A percentile compares a stretch with the other conserved stretches of the same genome.
Evolutionary conservation across 306 rosid species (phyloP).

Genomic region (Trifolium subterraneum): DNA sequence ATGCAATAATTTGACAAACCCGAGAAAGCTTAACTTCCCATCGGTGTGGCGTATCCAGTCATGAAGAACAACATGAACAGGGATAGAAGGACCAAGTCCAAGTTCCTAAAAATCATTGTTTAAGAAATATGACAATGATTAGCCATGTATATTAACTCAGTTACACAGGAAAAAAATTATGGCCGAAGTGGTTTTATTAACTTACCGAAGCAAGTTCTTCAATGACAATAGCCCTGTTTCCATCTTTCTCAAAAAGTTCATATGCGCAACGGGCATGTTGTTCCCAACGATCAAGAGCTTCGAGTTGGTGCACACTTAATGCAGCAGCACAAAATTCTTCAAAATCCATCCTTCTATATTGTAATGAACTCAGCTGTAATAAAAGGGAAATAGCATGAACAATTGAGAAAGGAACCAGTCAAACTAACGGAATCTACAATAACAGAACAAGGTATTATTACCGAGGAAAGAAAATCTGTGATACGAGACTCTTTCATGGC

Average conservation of each 20-base stretch:
- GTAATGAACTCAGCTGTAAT: slow-evolving; percentile 85
- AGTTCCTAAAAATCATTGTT: slow-evolving; percentile 69
- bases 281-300: slow-evolving; percentile 97
- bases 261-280: slow-evolving; percentile 95
- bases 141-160: slow-evolving; percentile 5
- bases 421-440: slow-evolving; percentile 26
- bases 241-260: slow-evolving; percentile 92
- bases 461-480: slow-evolving; percentile 80
- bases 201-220: slow-evolving; percentile 99
- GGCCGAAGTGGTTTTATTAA: slow-evolving; percentile 9
- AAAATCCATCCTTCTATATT: slow-evolving; percentile 98
- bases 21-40: slow-evolving; percentile 96
- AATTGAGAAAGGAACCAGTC: slow-evolving; percentile 28
- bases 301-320: slow-evolving; percentile 91
- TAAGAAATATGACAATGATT: slow-evolving; percentile 7
- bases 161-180: too few relatives aligned
- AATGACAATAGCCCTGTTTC: slow-evolving; percentile 90
- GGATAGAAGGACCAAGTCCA: slow-evolving; percentile 98
- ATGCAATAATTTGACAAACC: slow-evolving; percentile 87
- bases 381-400: slow-evolving; percentile 41
- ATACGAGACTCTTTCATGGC: slow-evolving; percentile 95
- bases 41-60: slow-evolving; percentile 99
- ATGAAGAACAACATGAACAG: slow-evolving; percentile 88
- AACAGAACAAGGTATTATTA: slow-evolving; percentile 46
- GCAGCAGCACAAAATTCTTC: slow-evolving; percentile 98